These are phyloP conservation scores for Dendrobium chrysotoxum DNA, from an alignment of 106 monocot species.

Conservation along the genomic window DNA sequence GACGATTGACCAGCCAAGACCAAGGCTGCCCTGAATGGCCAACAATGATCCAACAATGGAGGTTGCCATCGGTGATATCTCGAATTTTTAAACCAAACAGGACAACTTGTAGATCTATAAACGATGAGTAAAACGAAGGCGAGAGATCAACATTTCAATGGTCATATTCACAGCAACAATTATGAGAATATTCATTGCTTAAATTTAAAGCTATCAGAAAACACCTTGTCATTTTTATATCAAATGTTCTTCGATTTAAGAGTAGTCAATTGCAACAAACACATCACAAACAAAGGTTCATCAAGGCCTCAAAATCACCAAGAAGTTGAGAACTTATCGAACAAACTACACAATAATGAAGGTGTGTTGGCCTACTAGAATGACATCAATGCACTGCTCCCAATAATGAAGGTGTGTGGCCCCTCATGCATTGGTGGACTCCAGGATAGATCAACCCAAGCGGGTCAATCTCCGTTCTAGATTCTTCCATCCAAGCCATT, in stretches of 20 bases:
- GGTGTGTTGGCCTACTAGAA: too few species aligned
- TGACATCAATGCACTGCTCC: too few species aligned
- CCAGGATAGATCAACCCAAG: too few species aligned
- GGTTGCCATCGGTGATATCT: background rate
- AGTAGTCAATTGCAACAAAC: too few species aligned
- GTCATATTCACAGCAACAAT: background rate
- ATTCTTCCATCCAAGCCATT: background rate
- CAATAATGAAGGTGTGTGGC: too few species aligned
- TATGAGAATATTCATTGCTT: background rate
- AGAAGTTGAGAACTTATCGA: too few species aligned
- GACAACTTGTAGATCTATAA: background rate
- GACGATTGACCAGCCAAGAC: background rate
- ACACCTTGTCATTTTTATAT: too few species aligned
- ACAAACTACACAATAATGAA: too few species aligned
- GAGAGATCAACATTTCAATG: background rate
- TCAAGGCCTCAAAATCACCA: too few species aligned
- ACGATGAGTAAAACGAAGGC: background rate
- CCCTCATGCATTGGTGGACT: too few species aligned
- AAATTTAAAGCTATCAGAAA: background rate
- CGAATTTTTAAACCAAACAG: background rate
- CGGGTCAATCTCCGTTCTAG: background rate
- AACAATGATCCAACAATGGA: background rate
- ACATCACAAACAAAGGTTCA: background rate
- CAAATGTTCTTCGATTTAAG: too few species aligned
- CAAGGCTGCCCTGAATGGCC: too few species aligned